Conservation (phyloP, 2,329 filamentous ascomycete species). For the Aspergillus sp. region DNA sequence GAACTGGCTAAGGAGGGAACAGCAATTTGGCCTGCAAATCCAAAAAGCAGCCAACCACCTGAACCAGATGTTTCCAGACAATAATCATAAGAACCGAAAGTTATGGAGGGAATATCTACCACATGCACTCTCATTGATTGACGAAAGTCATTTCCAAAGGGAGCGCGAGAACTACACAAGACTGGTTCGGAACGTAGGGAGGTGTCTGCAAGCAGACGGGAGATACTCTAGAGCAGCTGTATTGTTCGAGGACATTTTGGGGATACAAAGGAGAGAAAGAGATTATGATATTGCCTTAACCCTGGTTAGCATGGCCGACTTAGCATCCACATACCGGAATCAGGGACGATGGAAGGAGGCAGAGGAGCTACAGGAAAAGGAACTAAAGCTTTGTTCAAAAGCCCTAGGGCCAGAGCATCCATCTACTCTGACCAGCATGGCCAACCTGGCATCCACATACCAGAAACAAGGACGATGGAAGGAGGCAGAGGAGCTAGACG, state of each 20-base stretch:
- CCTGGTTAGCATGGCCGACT: not conserved
- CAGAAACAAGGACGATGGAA: too few species aligned
- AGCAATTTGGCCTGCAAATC: slow-evolving; percentile 7
- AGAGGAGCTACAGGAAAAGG: too few species aligned
- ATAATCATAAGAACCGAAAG: too few species aligned
- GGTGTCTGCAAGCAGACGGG: slow-evolving; percentile 2
- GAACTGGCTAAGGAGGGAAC: slow-evolving; percentile 29
- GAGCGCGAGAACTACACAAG: not conserved
- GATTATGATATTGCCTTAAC: not conserved
- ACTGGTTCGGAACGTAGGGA: slow-evolving; percentile 8
- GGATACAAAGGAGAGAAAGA: too few species aligned
- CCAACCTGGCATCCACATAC: too few species aligned
- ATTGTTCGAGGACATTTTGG: too few species aligned
- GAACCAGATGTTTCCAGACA: not conserved
- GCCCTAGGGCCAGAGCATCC: too few species aligned
- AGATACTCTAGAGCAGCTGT: too few species aligned
- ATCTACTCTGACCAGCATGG: too few species aligned
- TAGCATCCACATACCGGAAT: too few species aligned
- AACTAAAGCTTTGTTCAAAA: too few species aligned
- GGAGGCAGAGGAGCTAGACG: slow-evolving; percentile 21
- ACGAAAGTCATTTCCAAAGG: slow-evolving; percentile 3
- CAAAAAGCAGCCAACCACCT: slow-evolving; percentile 11
- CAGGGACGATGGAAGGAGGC: too few species aligned
- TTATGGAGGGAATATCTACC: slow-evolving; percentile 17
- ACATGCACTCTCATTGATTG: slow-evolving; percentile 16